Evolutionary conservation across 2,329 filamentous ascomycete genomes (phyloP).

Genomic region (Emmonsiellopsis sp.): DNA sequence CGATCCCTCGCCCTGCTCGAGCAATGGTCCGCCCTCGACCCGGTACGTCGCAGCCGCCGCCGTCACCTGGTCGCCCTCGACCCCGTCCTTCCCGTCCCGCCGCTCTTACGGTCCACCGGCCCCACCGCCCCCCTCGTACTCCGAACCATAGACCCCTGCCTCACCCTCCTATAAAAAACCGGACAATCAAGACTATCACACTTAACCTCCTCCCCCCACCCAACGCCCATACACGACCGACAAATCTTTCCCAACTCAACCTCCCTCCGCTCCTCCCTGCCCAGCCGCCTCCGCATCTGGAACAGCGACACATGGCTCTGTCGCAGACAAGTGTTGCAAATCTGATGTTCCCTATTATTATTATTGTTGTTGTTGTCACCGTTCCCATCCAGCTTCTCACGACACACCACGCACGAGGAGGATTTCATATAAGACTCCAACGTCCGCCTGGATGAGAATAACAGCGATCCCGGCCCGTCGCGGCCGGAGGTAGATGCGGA

Average conservation of each 20-base stretch:
- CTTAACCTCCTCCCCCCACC: constrained; percentile 64
- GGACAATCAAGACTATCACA: constrained; percentile 91
- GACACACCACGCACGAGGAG: constrained; percentile 69
- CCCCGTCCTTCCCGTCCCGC: no score
- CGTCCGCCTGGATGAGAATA: constrained; percentile 49
- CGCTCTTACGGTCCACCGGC: no score
- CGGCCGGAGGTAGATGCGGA: not conserved
- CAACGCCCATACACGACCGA: constrained; percentile 65
- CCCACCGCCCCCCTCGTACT: constrained; percentile 27
- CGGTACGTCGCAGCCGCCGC: no score
- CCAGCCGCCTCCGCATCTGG: constrained; percentile 53
- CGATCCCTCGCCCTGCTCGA: no score
- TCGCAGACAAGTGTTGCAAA: constrained; percentile 30
- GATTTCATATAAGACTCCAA: constrained; percentile 90
- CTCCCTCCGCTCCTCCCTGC: constrained; percentile 53
- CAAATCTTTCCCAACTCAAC: constrained; percentile 62
- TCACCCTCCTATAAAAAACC: constrained; percentile 61
- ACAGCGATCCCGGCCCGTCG: constrained; percentile 13
- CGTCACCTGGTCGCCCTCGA: no score
- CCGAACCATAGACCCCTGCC: constrained; percentile 26
- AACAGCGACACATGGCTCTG: constrained; percentile 50
- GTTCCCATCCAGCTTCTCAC: constrained; percentile 42
- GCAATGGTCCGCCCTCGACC: no score
- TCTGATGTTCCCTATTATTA: constrained; percentile 25
- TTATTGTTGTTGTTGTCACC: not conserved